A percentile compares a stretch with the other conserved stretches of the same genome.
Conservation (phyloP, 176 grass and related monocot genomes). For the Hordeum vulgare region DNA sequence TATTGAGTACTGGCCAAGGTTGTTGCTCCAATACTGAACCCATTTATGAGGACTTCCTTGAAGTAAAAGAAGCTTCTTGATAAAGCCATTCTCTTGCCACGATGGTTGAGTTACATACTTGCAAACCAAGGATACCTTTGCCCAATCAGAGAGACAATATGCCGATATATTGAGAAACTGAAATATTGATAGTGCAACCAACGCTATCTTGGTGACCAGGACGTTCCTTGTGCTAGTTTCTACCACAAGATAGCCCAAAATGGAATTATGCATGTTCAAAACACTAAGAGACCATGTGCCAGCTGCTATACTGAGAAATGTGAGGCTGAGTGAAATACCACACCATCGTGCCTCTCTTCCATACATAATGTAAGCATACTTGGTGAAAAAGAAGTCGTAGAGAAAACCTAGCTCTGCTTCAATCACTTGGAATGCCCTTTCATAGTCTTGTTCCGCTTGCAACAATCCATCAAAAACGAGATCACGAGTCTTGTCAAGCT, state of each 20-base stretch:
- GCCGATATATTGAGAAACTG: neutral
- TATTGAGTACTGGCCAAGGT: neutral
- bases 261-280: neutral
- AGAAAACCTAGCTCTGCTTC: neutral
- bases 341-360: neutral
- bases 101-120: neutral
- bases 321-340: neutral
- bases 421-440: conserved; percentile 5
- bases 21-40: neutral
- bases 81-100: neutral
- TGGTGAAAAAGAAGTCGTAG: neutral
- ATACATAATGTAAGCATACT: neutral
- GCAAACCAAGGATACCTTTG: neutral
- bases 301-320: neutral
- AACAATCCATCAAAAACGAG: neutral
- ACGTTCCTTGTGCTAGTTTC: neutral
- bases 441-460: neutral
- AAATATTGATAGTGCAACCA: neutral
- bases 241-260: neutral
- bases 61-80: neutral
- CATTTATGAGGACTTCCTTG: neutral
- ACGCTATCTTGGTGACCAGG: neutral
- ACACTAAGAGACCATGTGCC: neutral
- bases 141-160: neutral
- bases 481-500: neutral